Conservation (phyloP, 2,329 filamentous ascomycete species). For the Diaporthe aspalathi region DNA sequence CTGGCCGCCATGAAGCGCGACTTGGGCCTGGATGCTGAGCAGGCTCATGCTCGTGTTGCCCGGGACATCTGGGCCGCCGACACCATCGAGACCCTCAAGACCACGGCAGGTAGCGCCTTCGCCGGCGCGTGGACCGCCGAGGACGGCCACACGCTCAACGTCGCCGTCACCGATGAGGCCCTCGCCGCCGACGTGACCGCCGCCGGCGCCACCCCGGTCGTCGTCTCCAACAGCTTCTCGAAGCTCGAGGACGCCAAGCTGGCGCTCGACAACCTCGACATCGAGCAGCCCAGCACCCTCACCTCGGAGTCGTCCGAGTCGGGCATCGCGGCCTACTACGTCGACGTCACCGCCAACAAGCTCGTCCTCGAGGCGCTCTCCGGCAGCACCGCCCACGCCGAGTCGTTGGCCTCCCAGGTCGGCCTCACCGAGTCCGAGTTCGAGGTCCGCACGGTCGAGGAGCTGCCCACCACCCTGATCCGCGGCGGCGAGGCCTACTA, state of each 20-base stretch:
- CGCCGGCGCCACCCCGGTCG: slow-evolving; percentile 2
- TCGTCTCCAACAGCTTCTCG: slow-evolving; percentile 6
- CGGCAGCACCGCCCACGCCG: slow-evolving; percentile 22
- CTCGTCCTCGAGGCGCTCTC: slow-evolving; percentile 12
- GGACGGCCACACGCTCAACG: not conserved
- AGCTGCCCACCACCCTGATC: not conserved
- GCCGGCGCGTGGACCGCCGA: slow-evolving; percentile 8
- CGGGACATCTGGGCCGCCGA: not conserved
- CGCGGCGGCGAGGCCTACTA: slow-evolving; percentile 6
- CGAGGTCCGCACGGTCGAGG: not conserved
- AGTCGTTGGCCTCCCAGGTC: not conserved
- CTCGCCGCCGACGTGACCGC: slow-evolving; percentile 11
- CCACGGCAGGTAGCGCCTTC: not conserved
- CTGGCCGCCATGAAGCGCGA: slow-evolving; percentile 27
- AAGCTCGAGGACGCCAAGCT: slow-evolving; percentile 17
- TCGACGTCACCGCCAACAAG: slow-evolving; percentile 29
- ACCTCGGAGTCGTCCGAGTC: not conserved
- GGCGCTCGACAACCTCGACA: not conserved
- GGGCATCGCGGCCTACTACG: slow-evolving; percentile 5
- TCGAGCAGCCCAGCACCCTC: not conserved
- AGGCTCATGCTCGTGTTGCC: slow-evolving; percentile 19
- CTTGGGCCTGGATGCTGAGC: not conserved
- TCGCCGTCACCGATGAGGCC: slow-evolving; percentile 13
- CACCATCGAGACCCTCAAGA: not conserved
- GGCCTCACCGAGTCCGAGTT: not conserved